Conservation (phyloP, 106 monocot species). For the Dioscorea alata region DNA sequence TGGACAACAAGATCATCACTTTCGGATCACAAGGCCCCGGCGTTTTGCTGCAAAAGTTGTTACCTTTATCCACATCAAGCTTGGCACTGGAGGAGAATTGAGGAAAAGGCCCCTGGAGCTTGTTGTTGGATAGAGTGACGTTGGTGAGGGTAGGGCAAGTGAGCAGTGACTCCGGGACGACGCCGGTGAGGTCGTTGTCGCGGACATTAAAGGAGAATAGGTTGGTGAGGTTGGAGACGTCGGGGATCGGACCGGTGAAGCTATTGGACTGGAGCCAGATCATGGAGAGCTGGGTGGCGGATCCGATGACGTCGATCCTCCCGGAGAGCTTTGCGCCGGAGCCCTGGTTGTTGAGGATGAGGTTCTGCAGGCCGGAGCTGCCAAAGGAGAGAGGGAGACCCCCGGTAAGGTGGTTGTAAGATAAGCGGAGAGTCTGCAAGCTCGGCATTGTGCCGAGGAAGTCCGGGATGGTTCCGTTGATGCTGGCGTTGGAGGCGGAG, state of each 20-base stretch:
- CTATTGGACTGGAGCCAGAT: slow-evolving; percentile 71
- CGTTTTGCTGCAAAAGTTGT: slow-evolving; percentile 47
- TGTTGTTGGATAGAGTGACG: slow-evolving; percentile 61
- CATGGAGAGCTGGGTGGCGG: slow-evolving; percentile 37
- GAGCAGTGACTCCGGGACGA: slow-evolving; percentile 46
- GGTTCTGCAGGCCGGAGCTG: slow-evolving; percentile 23
- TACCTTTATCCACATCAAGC: slow-evolving; percentile 44
- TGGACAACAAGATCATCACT: slow-evolving; percentile 41
- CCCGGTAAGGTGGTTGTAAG: slow-evolving; percentile 64
- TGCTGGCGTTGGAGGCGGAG: slow-evolving; percentile 54
- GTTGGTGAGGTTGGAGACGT: slow-evolving; percentile 53
- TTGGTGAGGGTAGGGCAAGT: slow-evolving; percentile 21
- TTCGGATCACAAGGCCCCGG: slow-evolving; percentile 50
- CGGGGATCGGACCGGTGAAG: slow-evolving; percentile 82
- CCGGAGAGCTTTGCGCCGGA: slow-evolving; percentile 42
- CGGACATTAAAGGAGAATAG: slow-evolving; percentile 52
- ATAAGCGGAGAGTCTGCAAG: slow-evolving; percentile 43
- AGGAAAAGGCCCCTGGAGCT: slow-evolving; percentile 75
- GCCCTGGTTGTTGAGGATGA: slow-evolving; percentile 69
- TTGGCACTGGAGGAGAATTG: slow-evolving; percentile 17
- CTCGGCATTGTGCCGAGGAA: slow-evolving; percentile 33
- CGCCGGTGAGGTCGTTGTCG: slow-evolving; percentile 72
- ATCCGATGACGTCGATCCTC: slow-evolving; percentile 46
- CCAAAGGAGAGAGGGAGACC: slow-evolving; percentile 35
- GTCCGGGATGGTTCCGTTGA: slow-evolving; percentile 52